Evolutionary conservation across 257 asterid genomes (phyloP).

Genomic region (Thymus quinquecostatus): DNA sequence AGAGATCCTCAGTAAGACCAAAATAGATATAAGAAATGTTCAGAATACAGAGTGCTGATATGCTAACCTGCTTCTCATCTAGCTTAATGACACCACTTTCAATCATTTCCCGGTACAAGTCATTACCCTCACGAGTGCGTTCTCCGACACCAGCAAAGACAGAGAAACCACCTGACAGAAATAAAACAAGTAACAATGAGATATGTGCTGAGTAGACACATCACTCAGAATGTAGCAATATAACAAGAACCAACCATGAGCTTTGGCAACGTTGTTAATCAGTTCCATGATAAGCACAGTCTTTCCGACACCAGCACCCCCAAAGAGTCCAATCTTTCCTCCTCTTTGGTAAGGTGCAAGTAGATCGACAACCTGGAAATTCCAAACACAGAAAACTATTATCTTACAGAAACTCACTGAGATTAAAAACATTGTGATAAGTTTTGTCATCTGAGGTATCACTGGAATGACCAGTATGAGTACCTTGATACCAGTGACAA

Average conservation of each 20-base stretch:
- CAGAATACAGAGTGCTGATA: background rate
- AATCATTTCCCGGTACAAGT: constrained; percentile 97
- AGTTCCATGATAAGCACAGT: constrained; percentile 96
- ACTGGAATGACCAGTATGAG: background rate
- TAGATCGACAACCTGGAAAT: constrained; percentile 81
- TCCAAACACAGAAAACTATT: background rate
- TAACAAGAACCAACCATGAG: constrained; percentile 68
- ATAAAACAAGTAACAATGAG: constrained; percentile 20
- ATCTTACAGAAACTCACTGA: constrained; percentile 1
- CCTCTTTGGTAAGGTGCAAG: constrained; percentile 99
- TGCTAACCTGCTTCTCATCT: constrained; percentile 87
- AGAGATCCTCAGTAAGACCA: background rate
- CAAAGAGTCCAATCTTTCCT: constrained; percentile 96
- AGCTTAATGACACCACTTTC: constrained; percentile 99
- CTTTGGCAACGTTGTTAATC: constrained; percentile 94
- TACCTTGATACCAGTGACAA: constrained; percentile 98
- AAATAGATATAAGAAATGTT: background rate
- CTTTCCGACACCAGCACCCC: constrained; percentile 98
- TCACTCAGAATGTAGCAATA: background rate
- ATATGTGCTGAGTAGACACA: background rate
- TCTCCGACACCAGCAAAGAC: constrained; percentile 99
- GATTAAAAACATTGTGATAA: background rate
- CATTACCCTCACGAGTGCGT: constrained; percentile 98
- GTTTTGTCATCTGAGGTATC: background rate
- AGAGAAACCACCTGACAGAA: constrained; percentile 89